These are phyloP conservation scores for Xylona heveae DNA, from an alignment of 495 filamentous ascomycete genomes.

Conservation along the genomic window DNA sequence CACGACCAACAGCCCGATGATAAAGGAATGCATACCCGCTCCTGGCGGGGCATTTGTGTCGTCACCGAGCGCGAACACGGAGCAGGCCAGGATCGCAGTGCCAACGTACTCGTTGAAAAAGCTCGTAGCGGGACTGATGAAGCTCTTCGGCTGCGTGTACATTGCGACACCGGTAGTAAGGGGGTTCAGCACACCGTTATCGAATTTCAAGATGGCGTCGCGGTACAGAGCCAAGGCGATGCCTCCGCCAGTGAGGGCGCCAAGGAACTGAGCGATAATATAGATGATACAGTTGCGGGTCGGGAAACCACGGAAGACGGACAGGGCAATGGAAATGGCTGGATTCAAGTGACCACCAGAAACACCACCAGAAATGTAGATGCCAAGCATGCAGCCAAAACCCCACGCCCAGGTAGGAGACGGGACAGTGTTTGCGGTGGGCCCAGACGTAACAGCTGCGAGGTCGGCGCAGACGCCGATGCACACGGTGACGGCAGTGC, in stretches of 20 bases:
- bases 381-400: slow-evolving; percentile 32
- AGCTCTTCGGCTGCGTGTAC: slow-evolving; percentile 19
- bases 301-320: slow-evolving; percentile 30
- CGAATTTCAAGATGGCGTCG: slow-evolving; percentile 21
- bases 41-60: slow-evolving; percentile 32
- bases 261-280: slow-evolving; percentile 29
- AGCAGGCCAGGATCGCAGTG: slow-evolving; percentile 21
- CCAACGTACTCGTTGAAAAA: slow-evolving; percentile 33
- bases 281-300: slow-evolving; percentile 28
- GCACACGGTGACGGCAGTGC: slow-evolving; percentile 13
- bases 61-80: slow-evolving; percentile 30
- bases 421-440: slow-evolving; percentile 20
- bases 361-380: slow-evolving; percentile 33
- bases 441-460: slow-evolving; percentile 21
- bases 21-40: slow-evolving; percentile 26
- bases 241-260: slow-evolving; percentile 26
- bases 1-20: slow-evolving; percentile 6
- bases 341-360: slow-evolving; percentile 32
- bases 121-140: slow-evolving; percentile 25
- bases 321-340: slow-evolving; percentile 26
- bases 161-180: slow-evolving; percentile 22
- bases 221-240: slow-evolving; percentile 28
- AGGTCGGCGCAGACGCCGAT: slow-evolving; percentile 28
- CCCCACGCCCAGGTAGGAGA: slow-evolving; percentile 33
- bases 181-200: slow-evolving; percentile 11